These are phyloP conservation scores for Scleroderma citrinum DNA, from an alignment of 768 basidiomycete genomes.

Conservation along the genomic window DNA sequence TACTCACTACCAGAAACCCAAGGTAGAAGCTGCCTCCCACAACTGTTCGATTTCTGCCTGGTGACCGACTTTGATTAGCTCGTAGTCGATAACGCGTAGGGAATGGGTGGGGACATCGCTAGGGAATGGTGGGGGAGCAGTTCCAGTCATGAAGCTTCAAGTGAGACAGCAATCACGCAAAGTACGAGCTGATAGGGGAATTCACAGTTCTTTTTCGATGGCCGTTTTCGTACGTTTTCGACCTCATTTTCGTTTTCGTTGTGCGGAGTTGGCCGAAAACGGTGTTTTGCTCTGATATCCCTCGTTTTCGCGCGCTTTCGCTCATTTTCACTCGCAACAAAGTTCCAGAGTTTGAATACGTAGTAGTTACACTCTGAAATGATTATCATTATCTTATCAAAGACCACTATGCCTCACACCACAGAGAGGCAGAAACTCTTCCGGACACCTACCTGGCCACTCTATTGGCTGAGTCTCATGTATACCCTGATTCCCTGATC, in stretches of 20 bases:
- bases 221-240: background rate
- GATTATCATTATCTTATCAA: background rate
- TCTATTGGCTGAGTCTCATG: too few species aligned
- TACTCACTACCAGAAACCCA: conserved; percentile 54
- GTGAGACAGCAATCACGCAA: background rate
- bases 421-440: background rate
- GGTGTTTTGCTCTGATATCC: too few species aligned
- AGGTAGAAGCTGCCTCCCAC: conserved; percentile 41
- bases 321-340: too few species aligned
- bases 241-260: background rate
- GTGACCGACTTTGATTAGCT: conserved; percentile 30
- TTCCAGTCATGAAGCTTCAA: conserved; percentile 31
- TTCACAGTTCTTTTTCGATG: background rate
- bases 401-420: background rate
- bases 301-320: too few species aligned
- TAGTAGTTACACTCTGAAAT: background rate
- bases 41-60: conserved; percentile 36
- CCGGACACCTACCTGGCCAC: background rate
- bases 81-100: conserved; percentile 41
- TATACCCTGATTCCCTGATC: too few species aligned
- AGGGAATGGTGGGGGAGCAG: conserved; percentile 37
- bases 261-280: too few species aligned
- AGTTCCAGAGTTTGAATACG: background rate
- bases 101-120: conserved; percentile 39
- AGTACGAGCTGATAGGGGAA: background rate